Conservation (phyloP, 441 rosid species). For the Theobroma grandiflorum region DNA sequence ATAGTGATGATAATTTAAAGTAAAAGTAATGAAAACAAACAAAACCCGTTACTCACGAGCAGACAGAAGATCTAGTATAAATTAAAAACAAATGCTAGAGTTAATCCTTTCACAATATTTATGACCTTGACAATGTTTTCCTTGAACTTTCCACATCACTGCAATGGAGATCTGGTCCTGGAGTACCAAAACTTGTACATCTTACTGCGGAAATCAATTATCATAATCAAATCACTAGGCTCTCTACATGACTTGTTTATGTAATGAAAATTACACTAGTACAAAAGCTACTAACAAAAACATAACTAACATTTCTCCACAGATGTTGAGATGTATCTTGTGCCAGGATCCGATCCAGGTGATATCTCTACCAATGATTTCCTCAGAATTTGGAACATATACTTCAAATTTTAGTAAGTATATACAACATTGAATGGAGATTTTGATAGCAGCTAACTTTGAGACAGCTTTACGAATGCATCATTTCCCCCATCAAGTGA, state of each 20-base stretch:
- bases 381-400: background rate
- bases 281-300: background rate
- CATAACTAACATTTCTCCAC: background rate
- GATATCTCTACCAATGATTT: background rate
- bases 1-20: no score
- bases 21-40: no score
- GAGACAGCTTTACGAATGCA: conserved; percentile 65
- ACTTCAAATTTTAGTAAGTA: background rate
- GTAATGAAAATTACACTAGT: background rate
- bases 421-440: conserved; percentile 43
- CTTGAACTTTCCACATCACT: no score
- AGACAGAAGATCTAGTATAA: no score
- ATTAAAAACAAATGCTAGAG: no score
- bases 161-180: background rate
- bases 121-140: background rate
- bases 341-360: background rate
- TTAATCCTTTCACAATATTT: no score
- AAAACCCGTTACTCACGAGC: no score
- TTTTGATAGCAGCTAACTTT: conserved; percentile 79
- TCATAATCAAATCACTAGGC: background rate
- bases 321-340: background rate
- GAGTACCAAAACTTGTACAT: background rate
- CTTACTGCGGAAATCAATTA: background rate
- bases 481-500: conserved; percentile 74
- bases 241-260: background rate